A percentile compares a stretch with the other conserved stretches of the same genome.
Evolutionary conservation across 169 alveolate species (phyloP).

Genomic region (Perkinsus olseni): DNA sequence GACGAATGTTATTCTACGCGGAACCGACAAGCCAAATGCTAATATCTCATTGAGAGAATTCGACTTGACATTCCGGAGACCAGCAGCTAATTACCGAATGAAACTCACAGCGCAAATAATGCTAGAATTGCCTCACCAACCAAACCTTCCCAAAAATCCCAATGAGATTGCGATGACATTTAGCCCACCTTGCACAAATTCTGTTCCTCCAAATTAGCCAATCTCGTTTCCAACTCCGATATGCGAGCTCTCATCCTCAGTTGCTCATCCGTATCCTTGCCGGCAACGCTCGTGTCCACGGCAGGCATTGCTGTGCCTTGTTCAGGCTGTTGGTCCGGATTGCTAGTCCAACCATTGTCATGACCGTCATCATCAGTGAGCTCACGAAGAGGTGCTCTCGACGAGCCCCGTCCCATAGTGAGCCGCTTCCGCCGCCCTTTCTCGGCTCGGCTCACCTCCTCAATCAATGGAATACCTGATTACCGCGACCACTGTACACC

Average conservation of each 20-base stretch:
- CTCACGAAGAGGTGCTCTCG: background rate
- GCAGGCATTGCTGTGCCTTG: background rate
- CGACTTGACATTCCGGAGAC: no score
- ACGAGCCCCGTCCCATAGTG: background rate
- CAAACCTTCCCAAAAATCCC: no score
- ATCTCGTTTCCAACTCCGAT: background rate
- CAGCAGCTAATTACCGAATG: no score
- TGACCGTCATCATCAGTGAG: background rate
- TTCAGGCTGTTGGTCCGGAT: background rate
- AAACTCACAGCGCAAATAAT: no score
- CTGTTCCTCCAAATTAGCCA: background rate
- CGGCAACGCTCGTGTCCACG: background rate
- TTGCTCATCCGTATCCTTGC: background rate
- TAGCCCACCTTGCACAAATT: background rate
- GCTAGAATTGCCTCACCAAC: no score
- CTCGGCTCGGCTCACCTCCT: constrained; percentile 1
- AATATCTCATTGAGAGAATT: no score
- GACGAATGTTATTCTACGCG: no score
- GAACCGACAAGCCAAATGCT: no score
- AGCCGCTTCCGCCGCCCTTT: background rate
- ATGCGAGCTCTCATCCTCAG: background rate
- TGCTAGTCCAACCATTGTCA: background rate
- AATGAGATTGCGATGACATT: background rate
- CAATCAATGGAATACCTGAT: background rate
- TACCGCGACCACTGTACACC: background rate